Conservation (phyloP, 1,284 basidiomycete species). For the Boletus semigastroideus region DNA sequence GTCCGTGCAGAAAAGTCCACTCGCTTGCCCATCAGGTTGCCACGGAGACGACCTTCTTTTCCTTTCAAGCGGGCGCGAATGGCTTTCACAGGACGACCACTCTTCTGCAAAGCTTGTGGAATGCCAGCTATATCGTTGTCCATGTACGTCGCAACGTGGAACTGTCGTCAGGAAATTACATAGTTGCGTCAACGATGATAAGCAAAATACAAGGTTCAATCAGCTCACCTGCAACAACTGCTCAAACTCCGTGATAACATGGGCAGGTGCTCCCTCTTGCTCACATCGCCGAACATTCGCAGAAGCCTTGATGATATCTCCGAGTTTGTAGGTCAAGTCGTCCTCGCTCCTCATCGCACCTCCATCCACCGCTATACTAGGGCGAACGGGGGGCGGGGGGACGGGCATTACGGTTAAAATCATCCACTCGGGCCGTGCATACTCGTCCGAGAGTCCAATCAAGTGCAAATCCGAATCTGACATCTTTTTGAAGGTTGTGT, state of each 20-base stretch:
- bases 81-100: constrained; percentile 96
- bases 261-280: constrained; percentile 95
- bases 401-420: constrained; percentile 97
- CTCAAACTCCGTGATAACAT: constrained; percentile 96
- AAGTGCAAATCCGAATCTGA: constrained; percentile 87
- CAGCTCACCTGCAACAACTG: constrained; percentile 81
- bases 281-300: constrained; percentile 91
- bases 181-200: constrained; percentile 6
- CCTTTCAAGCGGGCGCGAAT: constrained; percentile 98
- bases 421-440: constrained; percentile 99
- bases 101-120: constrained; percentile 96
- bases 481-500: constrained; percentile 93
- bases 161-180: constrained; percentile 45
- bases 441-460: constrained; percentile 92
- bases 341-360: constrained; percentile 97
- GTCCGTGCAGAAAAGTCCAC: constrained; percentile 99
- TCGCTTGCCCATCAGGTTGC: constrained; percentile 99
- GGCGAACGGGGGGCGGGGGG: constrained; percentile 96
- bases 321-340: constrained; percentile 98
- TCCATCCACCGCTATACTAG: constrained; percentile 95
- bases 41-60: constrained; percentile 97
- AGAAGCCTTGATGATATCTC: constrained; percentile 96
- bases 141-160: constrained; percentile 99
- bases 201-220: constrained; percentile 10
- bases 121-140: constrained; percentile 99